Evolutionary conservation across 129 eudicot genomes (phyloP), one percentile per base, ranked within the genome.

Genomic region (Sambucus nigra): DNA sequence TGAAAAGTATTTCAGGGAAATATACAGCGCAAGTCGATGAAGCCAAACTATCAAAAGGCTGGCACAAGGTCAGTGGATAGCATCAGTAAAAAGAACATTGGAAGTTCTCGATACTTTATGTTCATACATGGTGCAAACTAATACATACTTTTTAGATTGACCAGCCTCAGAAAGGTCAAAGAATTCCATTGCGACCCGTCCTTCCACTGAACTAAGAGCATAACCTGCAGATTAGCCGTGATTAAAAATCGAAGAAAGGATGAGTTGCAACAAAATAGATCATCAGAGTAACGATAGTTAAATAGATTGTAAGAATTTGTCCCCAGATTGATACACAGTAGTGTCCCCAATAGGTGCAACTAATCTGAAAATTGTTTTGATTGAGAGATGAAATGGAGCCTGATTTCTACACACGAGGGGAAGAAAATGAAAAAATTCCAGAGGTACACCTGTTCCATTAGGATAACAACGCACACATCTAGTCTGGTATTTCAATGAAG

Each of bases 391-490:
- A 9, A 54, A 54, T 27, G 45, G 17, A 10, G 5, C 26, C 59
- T 11, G 25, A 17, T n/a, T 19, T 31, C 18, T 5, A 2, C 33
- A 3, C 2, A 29, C 5, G 35, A 29, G 35, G 32, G 25, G n/a
- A 14, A 18, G 17, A 5, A 11, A 42, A 45, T 2, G 12, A 63
- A 0, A 15, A 55, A 17, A 7, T 47, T 47, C 53, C 13, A 40
- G 39, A 31, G 16, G 41, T 48, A 28, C 57, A 86, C 99, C 95
- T 71, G 99, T 85, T 68, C 89, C 94, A 73, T 91, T 79, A 28
- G 99, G 99, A 59, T 91, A 91, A 61, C 94, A 82, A 20, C 95
- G 78, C 19, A 91, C 99, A 29, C 99, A 85, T 86, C 99, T 79
- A 7, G 99, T 91, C 61, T 91, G 95, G 60, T 91, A 91, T 46